These are phyloP conservation scores for Cladosporium austrohemisphaericum DNA, from an alignment of 2,329 filamentous ascomycete species.

Conservation along the genomic window DNA sequence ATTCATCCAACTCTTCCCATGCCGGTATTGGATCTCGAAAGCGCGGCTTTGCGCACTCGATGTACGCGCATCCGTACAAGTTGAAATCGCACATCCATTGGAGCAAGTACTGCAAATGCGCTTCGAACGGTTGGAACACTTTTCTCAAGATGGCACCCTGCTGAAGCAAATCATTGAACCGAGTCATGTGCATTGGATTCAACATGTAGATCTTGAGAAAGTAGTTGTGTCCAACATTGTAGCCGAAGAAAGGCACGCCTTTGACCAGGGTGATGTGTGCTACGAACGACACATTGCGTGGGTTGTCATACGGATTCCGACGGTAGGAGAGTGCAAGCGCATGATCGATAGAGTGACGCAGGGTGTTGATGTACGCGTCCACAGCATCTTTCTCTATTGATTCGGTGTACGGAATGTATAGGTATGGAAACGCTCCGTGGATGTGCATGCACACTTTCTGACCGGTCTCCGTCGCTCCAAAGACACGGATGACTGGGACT, in stretches of 20 bases:
- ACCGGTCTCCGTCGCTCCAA: conserved; percentile 88
- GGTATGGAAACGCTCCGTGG: conserved; percentile 90
- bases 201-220: conserved; percentile 95
- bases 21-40: conserved; percentile 76
- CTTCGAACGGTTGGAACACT: conserved; percentile 87
- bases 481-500: conserved; percentile 83
- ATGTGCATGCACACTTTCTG: conserved; percentile 96
- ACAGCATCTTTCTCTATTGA: conserved; percentile 49
- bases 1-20: conserved; percentile 58
- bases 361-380: conserved; percentile 67
- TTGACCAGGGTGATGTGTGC: conserved; percentile 90
- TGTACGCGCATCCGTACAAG: conserved; percentile 86
- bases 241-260: conserved; percentile 92
- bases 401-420: conserved; percentile 60
- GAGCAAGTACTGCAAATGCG: conserved; percentile 83
- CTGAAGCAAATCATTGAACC: conserved; percentile 78
- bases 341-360: conserved; percentile 87
- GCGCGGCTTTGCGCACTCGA: conserved; percentile 65
- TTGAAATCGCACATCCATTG: conserved; percentile 99
- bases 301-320: conserved; percentile 64
- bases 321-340: conserved; percentile 83
- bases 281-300: conserved; percentile 66
- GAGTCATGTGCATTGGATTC: conserved; percentile 81
- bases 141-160: conserved; percentile 84
- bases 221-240: conserved; percentile 83